phyloP scores from a whole-genome alignment of 768 basidiomycete species.

The Boletales sp. region DNA sequence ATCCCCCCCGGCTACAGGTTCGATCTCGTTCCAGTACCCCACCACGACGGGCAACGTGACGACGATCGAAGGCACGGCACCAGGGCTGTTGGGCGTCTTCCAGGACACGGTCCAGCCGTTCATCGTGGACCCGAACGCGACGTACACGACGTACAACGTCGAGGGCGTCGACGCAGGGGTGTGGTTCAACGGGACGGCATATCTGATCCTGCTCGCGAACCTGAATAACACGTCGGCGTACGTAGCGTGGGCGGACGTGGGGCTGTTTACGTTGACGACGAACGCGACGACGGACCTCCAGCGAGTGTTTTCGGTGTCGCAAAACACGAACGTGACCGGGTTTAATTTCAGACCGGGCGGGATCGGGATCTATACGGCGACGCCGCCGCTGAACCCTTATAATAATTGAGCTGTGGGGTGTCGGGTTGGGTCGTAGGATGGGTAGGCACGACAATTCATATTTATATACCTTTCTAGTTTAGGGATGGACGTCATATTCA shows the following conservation, averaged over 20 bases:
- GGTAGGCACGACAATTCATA: too few relatives aligned
- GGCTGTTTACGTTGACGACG: conserved; percentile 11
- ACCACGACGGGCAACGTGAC: conserved; percentile 15
- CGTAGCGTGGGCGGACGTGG: conserved; percentile 19
- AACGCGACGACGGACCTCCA: conserved; percentile 18
- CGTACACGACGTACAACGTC: conserved; percentile 4
- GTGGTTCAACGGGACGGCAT: conserved; percentile 21
- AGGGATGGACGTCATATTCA: too few relatives aligned
- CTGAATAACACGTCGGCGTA: not conserved
- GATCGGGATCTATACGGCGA: conserved; percentile 21
- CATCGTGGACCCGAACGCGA: conserved; percentile 11
- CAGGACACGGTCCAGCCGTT: conserved; percentile 16
- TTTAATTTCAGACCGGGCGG: conserved; percentile 14
- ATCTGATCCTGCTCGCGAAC: conserved; percentile 21
- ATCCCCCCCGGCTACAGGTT: conserved; percentile 18
- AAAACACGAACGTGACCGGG: conserved; percentile 19
- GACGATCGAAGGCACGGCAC: conserved; percentile 23
- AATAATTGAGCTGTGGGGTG: not conserved
- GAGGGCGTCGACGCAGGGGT: conserved; percentile 22
- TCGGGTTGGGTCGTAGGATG: too few relatives aligned
- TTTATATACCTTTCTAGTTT: too few relatives aligned
- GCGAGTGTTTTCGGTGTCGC: conserved; percentile 7
- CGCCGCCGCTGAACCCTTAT: too few relatives aligned
- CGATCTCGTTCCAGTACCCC: conserved; percentile 27
- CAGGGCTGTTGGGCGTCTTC: conserved; percentile 3